These are phyloP conservation scores for Beauveria medogensis DNA, from an alignment of 2,329 filamentous ascomycete genomes.

Conservation along the genomic window DNA sequence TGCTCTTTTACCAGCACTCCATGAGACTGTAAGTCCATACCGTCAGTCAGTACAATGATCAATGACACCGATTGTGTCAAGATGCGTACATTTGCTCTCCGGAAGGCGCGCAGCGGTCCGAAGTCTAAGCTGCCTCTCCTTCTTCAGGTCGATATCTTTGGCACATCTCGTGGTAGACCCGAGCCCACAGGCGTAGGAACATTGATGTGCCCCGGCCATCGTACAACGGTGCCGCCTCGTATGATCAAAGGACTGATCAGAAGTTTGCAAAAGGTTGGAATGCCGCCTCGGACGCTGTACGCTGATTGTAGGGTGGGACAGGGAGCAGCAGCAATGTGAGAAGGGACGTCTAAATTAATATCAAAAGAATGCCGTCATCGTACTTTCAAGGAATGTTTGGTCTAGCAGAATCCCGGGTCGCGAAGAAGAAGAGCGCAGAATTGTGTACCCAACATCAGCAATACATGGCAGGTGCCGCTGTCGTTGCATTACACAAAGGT, in stretches of 20 bases:
- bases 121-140: background rate
- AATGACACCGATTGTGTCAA: background rate
- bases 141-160: background rate
- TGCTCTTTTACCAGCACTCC: background rate
- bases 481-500: background rate
- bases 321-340: background rate
- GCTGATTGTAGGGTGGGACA: background rate
- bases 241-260: background rate
- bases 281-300: background rate
- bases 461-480: constrained; percentile 3
- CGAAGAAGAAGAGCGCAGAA: background rate
- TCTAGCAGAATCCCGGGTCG: background rate
- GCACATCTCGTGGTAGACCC: background rate
- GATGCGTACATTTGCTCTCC: background rate
- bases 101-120: background rate
- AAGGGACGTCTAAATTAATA: background rate
- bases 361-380: background rate
- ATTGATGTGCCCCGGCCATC: background rate
- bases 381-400: background rate
- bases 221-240: background rate
- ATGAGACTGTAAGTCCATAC: background rate
- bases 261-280: background rate
- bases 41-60: background rate
- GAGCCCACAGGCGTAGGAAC: background rate
- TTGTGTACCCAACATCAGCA: background rate